Conservation (phyloP, 163 green algal genomes). For the Chlamydomonas reinhardtii region DNA sequence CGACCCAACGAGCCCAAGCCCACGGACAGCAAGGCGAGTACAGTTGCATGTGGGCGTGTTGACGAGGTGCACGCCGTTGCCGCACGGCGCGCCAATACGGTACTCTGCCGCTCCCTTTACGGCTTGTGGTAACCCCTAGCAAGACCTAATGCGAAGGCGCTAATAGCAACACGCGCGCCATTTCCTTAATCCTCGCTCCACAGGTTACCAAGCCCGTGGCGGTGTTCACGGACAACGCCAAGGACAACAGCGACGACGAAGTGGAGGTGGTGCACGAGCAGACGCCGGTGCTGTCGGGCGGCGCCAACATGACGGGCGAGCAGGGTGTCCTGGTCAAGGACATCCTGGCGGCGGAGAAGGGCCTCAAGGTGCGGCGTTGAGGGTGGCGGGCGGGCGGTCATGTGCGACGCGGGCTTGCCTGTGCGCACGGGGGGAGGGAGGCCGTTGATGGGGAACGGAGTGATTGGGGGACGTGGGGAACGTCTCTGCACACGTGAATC, state of each 20-base stretch:
- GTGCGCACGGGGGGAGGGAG: too few relatives aligned
- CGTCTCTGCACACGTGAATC: too few relatives aligned
- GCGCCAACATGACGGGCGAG: slow-evolving; percentile 17
- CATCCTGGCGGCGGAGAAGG: slow-evolving; percentile 70
- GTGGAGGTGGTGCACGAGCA: slow-evolving; percentile 63
- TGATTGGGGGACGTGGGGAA: too few relatives aligned
- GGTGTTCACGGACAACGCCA: slow-evolving; percentile 57
- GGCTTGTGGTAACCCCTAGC: too few relatives aligned
- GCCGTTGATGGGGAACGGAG: too few relatives aligned
- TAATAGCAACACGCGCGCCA: too few relatives aligned
- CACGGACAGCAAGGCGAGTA: background rate
- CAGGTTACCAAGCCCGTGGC: slow-evolving; percentile 52
- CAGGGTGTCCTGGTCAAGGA: slow-evolving; percentile 74
- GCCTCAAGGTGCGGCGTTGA: slow-evolving; percentile 56
- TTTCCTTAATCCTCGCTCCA: background rate
- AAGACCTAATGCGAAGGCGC: too few relatives aligned
- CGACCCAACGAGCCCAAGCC: slow-evolving; percentile 35
- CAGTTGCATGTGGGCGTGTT: too few relatives aligned
- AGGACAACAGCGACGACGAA: slow-evolving; percentile 64
- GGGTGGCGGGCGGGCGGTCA: background rate
- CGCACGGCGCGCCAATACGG: too few relatives aligned
- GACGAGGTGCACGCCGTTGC: too few relatives aligned
- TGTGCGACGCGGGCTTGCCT: background rate
- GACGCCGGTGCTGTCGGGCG: slow-evolving; percentile 42
- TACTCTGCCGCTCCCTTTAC: too few relatives aligned